phyloP scores from a whole-genome alignment of 2,329 filamentous ascomycete genomes.

The Colletotrichum sansevieriae region DNA sequence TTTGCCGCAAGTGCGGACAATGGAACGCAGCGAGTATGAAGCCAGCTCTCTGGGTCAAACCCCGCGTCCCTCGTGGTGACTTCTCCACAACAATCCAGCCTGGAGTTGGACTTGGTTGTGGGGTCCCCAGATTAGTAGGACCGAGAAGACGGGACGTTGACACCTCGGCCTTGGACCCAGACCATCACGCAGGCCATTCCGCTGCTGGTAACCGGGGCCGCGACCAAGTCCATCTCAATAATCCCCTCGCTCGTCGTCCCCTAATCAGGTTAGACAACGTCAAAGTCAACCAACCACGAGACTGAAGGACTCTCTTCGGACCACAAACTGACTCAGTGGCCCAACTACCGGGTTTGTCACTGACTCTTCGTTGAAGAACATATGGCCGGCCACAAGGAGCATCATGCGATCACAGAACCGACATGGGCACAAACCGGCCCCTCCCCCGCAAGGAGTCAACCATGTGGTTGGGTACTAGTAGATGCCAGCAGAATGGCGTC shows the following conservation, averaged over 20 bases:
- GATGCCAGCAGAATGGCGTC: background rate
- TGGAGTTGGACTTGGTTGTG: background rate
- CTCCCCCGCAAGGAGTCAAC: slow-evolving; percentile 26
- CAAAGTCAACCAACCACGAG: slow-evolving; percentile 17
- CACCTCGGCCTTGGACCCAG: background rate
- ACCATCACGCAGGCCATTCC: background rate
- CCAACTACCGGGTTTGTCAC: background rate
- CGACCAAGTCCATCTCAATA: slow-evolving; percentile 20
- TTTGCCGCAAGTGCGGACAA: too few species aligned
- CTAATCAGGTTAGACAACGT: slow-evolving; percentile 16
- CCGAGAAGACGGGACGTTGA: slow-evolving; percentile 24
- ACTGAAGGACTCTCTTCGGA: slow-evolving; percentile 23
- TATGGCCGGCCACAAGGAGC: slow-evolving; percentile 1
- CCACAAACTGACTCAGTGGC: slow-evolving; percentile 19
- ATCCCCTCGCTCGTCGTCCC: background rate
- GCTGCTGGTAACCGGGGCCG: background rate
- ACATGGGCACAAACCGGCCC: background rate
- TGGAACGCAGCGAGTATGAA: background rate
- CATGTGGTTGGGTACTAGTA: slow-evolving; percentile 19
- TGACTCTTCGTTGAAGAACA: slow-evolving; percentile 6
- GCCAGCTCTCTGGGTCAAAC: slow-evolving; percentile 1
- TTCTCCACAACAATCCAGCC: background rate
- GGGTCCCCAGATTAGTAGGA: slow-evolving; percentile 19
- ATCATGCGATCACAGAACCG: slow-evolving; percentile 17
- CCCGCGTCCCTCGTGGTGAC: slow-evolving; percentile 12